Evolutionary conservation across 768 basidiomycete species (phyloP), one percentile per base, ranked within the genome.

Genomic region (Asterophora parasitica): DNA sequence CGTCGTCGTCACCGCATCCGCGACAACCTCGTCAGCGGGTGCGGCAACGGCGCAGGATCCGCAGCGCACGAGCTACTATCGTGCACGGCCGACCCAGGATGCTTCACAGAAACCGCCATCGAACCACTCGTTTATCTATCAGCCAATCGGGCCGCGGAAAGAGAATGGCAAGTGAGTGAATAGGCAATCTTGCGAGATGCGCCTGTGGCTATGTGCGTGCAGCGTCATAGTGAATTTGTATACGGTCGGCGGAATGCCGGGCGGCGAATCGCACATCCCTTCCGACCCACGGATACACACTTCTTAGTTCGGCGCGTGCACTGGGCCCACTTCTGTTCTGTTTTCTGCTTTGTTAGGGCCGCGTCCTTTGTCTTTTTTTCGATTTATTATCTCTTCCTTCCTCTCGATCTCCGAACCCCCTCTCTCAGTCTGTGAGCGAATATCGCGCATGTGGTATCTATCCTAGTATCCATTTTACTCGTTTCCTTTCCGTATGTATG

Each of bases 31-130:
- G 1, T 23, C 23, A 23, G 23, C 23, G 23, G 23, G 23, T 6
- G 38, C 60, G 60, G 6, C 48, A 40, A 32, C 31, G 58, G 45
- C 42, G 8, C 67, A 65, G 28, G 77, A 76, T n/a, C 74, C 69
- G 31, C 72, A 70, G 31, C 63, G 74, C 11, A 67, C 70, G 50
- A 70, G 72, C 51, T 84, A 83, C 60, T 85, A 84, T 53, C 74
- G 82, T 8, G 67, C 71, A 3, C 73, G 76, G 33, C 69, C 73
- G 4, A 47, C 42, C 30, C 60, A 62, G 40, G 54, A 59, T 16
- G 40, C 42, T 3, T 26, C 46, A 20, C 48, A 49, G 46, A 35
- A 46, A 19, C 15, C 49, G 30, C 27, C 17, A 52, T 51, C 42
- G 46, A 20, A 57, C 2, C 72, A 75, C 55, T 71, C 70, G 47